Evolutionary conservation across 768 basidiomycete genomes (phyloP).

Genomic region (Tricholoma hemisulphureum): DNA sequence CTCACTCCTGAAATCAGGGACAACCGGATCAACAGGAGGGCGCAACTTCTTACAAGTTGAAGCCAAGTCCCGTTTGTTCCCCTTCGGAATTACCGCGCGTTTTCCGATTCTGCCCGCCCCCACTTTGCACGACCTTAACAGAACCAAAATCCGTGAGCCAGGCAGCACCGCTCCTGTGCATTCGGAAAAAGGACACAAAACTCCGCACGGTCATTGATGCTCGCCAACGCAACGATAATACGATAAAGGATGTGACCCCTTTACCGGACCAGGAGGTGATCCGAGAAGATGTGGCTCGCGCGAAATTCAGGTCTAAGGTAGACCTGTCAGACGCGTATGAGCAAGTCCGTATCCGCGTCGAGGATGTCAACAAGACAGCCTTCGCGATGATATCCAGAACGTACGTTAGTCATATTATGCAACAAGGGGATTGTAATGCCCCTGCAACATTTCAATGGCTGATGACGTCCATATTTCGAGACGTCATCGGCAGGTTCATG

Average conservation of each 20-base stretch:
- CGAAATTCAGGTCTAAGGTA: constrained; percentile 35
- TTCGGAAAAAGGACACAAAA: constrained; percentile 31
- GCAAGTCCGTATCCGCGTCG: constrained; percentile 32
- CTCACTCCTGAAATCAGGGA: too few relatives aligned
- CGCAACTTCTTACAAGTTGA: too few relatives aligned
- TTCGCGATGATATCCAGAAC: constrained; percentile 39
- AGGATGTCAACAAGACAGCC: constrained; percentile 30
- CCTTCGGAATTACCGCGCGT: too few relatives aligned
- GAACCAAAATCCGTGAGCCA: constrained; percentile 15
- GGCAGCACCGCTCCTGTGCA: constrained; percentile 31
- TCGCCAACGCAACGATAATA: constrained; percentile 37
- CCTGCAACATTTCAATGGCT: constrained; percentile 45
- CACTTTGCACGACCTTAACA: too few relatives aligned
- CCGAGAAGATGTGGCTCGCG: constrained; percentile 30
- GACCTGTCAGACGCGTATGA: constrained; percentile 43
- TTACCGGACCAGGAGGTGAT: constrained; percentile 40
- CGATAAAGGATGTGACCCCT: constrained; percentile 37
- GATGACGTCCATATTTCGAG: constrained; percentile 41
- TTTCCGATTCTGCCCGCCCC: too few relatives aligned
- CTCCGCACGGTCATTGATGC: constrained; percentile 35
- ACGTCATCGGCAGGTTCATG: constrained; percentile 36
- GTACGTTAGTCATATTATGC: constrained; percentile 39
- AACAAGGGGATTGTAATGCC: constrained; percentile 45
- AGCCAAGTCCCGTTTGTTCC: too few relatives aligned
- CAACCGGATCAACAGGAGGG: too few relatives aligned